Base-by-base conservation (phyloP, 176 grass and related monocot species). In the Oryza glaberrima region DNA sequence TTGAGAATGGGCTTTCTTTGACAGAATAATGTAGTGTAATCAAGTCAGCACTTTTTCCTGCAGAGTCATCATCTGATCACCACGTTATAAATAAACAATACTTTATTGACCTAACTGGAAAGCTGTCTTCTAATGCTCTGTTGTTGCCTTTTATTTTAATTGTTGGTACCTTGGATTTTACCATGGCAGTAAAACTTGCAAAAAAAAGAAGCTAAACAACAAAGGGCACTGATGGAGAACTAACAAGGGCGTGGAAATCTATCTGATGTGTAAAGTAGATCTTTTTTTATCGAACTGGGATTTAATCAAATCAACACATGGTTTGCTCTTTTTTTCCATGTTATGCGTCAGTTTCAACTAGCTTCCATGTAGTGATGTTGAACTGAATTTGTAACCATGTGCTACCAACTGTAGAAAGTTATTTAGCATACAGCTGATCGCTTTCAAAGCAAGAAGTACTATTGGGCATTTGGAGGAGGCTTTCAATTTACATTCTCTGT, bases 1-100 rank as follows among this genome's bases (percentile, higher is more conserved):
- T 80, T 80, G 26, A 86, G 13, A 80, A 52, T 3, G 44, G 2
- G 1, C 78, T 76, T 81, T 76, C 15, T 76, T 87, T 76, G 16
- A 75, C 58, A 81, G 85, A 87, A 56, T 60, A 81, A 81, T 61
- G 47, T 69, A 58, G 78, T 43, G 56, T 76, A 74, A 43, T 63
- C 68, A 44, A 86, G 17, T 85, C 47, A 80, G 52, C 78, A 87
- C 36, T 58, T 81, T 75, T 17, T 22, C 25, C 48, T 48, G 77
- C 71, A 69, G 63, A 63, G 78, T 87, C 72, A 87, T 87, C 78
- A 75, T 87, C 4, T 75, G 46, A 11, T 87, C 78, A 87, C 74
- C 48, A 70, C 34, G 65, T 63, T 49, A 76, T 68, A 81, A 76
- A 81, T 69, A 61, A 34, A 23, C 38, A 54, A 74, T 72, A 65